A percentile compares a stretch with the other conserved stretches of the same genome.
phyloP scores from a whole-genome alignment of 345 rosid genomes.

The Populus alba region DNA sequence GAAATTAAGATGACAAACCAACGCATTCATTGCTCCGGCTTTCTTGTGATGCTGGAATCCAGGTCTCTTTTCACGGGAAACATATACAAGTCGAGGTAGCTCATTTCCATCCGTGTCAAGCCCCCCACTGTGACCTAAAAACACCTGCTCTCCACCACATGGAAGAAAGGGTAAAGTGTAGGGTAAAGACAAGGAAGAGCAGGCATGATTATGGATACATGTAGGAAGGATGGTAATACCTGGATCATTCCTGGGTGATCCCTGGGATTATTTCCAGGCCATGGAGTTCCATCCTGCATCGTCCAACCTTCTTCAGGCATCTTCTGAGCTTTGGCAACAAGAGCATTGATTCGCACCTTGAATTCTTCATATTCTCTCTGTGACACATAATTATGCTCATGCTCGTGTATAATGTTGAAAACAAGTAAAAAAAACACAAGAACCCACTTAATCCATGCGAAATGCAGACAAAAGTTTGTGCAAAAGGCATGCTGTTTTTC shows the following conservation, averaged over 20 bases:
- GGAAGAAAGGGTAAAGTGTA: slow-evolving; percentile 1
- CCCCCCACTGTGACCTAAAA: slow-evolving; percentile 97
- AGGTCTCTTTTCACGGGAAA: slow-evolving; percentile 99
- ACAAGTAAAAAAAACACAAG: not conserved
- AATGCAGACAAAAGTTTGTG: not conserved
- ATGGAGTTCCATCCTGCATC: slow-evolving; percentile 99
- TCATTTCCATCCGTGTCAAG: slow-evolving; percentile 99
- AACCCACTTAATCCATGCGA: not conserved
- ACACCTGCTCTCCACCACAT: slow-evolving; percentile 51
- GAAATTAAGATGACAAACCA: slow-evolving; percentile 53
- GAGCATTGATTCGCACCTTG: slow-evolving; percentile 98
- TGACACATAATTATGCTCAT: not conserved
- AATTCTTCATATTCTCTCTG: slow-evolving; percentile 99
- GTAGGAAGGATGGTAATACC: slow-evolving; percentile 35
- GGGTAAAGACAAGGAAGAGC: not conserved
- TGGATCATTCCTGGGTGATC: slow-evolving; percentile 99
- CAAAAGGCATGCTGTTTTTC: not conserved
- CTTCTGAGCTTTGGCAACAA: slow-evolving; percentile 97
- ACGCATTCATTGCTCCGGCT: slow-evolving; percentile 99
- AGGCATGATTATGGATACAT: not conserved
- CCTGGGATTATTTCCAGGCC: slow-evolving; percentile 99
- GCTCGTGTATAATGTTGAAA: not conserved
- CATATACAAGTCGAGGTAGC: slow-evolving; percentile 96
- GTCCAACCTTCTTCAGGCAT: slow-evolving; percentile 99
- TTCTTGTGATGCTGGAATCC: slow-evolving; percentile 99